Evolutionary conservation across 202 grass and related monocot species (phyloP), one percentile per base, ranked within the genome.

Genomic region (Panicum hallii): DNA sequence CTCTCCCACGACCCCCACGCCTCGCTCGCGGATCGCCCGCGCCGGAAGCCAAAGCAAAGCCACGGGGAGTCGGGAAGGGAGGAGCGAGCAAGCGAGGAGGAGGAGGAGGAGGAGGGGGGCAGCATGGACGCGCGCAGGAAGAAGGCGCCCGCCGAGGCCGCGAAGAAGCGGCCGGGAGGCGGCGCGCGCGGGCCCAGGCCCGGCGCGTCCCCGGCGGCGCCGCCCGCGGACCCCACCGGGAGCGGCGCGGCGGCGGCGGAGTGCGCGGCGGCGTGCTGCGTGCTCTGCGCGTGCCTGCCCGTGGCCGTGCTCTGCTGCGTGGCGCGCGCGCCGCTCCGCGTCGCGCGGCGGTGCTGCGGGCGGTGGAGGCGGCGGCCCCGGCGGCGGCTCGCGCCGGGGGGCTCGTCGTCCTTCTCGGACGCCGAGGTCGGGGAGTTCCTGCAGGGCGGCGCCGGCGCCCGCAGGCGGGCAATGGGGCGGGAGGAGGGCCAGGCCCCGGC

Each of bases 241-340:
- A 34, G 69, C 32, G 69, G 38, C 20, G 80, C 70, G 67, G 86
- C 86, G 26, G 47, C 83, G 62, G 88, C 78, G 72, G 93, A 95
- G 81, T 93, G 93, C 82, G 88, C 83, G 47, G 73, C 64, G 9
- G 77, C 80, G 16, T 88, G 86, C 83, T 93, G 93, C 87, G 61
- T 93, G 66, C 74, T 95, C 3, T 95, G 93, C 80, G 84, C 85
- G 83, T 93, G 86, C 84, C 82, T 92, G 5, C 93, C 90, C 8
- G 57, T 91, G 67, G 83, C 88, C 49, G 77, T 83, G 80, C 77
- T 87, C 77, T 90, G 85, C 88, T 91, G 90, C 90, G 84, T 88
- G 60, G 75, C 80, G 82, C 82, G 88, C 54, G 85, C 87, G 6
- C 93, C 93, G 22, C 38, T 93, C 77, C 83, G 83, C 47, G 84